Percentiles rank a stretch among this genome's conserved stretches.
phyloP scores from a whole-genome alignment of 441 rosid genomes.

The Mallotus repandus region DNA sequence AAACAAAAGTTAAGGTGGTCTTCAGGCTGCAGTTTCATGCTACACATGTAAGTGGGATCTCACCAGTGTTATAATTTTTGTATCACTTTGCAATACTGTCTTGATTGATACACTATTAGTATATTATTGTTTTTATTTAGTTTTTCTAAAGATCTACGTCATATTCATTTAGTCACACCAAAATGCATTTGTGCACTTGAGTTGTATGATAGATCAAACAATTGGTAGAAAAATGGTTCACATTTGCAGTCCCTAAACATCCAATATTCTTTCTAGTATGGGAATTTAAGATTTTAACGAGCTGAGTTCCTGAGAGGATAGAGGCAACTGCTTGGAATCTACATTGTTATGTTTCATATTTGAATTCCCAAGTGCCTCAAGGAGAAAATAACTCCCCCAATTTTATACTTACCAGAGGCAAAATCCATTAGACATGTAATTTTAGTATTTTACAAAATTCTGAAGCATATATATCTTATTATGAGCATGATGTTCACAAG shows the following conservation, averaged over 20 bases:
- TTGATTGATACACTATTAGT: not conserved
- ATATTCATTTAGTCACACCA: not conserved
- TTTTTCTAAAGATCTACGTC: slow-evolving; percentile 4
- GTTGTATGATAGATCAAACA: not conserved
- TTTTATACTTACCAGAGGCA: too few relatives aligned
- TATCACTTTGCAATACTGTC: not conserved
- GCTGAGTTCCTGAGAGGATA: too few relatives aligned
- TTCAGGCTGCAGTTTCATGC: slow-evolving; percentile 98
- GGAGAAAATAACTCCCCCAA: not conserved
- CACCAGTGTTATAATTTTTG: slow-evolving; percentile 1
- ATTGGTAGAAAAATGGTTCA: not conserved
- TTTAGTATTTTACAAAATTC: not conserved
- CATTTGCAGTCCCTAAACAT: too few relatives aligned
- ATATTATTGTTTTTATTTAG: not conserved
- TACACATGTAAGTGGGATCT: slow-evolving; percentile 75
- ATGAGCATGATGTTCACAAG: not conserved
- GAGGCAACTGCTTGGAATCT: not conserved
- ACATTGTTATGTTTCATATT: not conserved
- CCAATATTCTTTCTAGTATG: too few relatives aligned
- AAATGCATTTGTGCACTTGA: not conserved
- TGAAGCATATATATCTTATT: not conserved
- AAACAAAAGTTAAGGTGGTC: slow-evolving; percentile 95
- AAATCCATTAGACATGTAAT: not conserved
- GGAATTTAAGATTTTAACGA: not conserved
- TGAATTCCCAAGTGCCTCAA: not conserved